phyloP scores from a whole-genome alignment of 2,329 filamentous ascomycete genomes.

The Dryadomyces quercivorus region DNA sequence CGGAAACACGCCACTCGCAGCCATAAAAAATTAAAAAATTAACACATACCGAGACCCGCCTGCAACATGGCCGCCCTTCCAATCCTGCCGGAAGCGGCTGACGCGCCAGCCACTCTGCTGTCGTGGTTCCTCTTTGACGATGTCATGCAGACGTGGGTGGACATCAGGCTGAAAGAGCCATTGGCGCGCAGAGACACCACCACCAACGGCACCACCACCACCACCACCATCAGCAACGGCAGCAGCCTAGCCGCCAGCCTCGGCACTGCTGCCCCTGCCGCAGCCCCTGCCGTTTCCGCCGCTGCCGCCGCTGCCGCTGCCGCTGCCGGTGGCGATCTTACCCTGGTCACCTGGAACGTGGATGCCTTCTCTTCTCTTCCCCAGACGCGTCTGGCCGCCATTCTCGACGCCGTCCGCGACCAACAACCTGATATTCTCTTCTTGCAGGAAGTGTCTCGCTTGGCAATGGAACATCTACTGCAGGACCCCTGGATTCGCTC shows the following conservation, averaged over 20 bases:
- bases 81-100: background rate
- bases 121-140: conserved; percentile 3
- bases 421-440: conserved; percentile 18
- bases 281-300: no score
- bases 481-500: conserved; percentile 15
- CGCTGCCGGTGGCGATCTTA: conserved; percentile 1
- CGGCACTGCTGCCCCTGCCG: background rate
- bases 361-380: conserved; percentile 12
- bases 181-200: background rate
- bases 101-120: background rate
- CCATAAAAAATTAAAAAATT: background rate
- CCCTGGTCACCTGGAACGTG: conserved; percentile 22
- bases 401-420: conserved; percentile 16
- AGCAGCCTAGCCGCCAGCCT: no score
- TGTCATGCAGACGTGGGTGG: background rate
- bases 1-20: background rate
- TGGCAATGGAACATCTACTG: conserved; percentile 16
- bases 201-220: background rate
- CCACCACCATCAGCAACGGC: background rate
- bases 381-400: conserved; percentile 14
- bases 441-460: conserved; percentile 21
- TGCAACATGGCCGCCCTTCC: background rate
- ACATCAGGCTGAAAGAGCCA: background rate
- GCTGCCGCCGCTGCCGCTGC: background rate
- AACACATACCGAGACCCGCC: background rate